Percentiles rank a stretch among this genome's conserved stretches.
These are phyloP conservation scores for Penicillium hordei DNA, from an alignment of 2,329 filamentous ascomycete genomes.

Conservation along the genomic window DNA sequence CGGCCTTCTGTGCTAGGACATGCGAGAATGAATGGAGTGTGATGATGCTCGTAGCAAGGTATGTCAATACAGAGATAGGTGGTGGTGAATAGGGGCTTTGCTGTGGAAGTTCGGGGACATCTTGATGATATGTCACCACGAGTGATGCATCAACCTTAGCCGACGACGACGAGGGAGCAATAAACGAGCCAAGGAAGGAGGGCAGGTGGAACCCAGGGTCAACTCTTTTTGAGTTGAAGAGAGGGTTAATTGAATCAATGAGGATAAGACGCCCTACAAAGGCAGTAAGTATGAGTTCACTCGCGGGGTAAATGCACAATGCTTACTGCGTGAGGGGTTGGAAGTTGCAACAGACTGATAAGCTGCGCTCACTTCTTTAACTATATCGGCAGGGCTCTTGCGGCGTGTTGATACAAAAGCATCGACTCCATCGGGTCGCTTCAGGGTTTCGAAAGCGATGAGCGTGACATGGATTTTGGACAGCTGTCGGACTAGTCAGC, in stretches of 20 bases:
- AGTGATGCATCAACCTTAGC: conserved; percentile 59
- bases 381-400: conserved; percentile 58
- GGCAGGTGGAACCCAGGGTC: conserved; percentile 59
- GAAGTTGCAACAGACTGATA: conserved; percentile 23
- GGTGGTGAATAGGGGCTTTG: conserved; percentile 55
- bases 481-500: conserved; percentile 25
- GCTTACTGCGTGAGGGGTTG: conserved; percentile 32
- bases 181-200: conserved; percentile 67
- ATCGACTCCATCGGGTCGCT: conserved; percentile 64
- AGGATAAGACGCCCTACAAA: conserved; percentile 68
- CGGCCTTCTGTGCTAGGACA: conserved; percentile 70
- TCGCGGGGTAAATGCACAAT: not conserved
- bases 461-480: conserved; percentile 71
- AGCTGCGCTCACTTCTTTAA: conserved; percentile 57
- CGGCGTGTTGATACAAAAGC: conserved; percentile 64
- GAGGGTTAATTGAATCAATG: conserved; percentile 74
- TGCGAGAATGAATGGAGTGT: conserved; percentile 72
- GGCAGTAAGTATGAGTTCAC: not conserved
- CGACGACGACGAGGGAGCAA: conserved; percentile 52
- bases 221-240: conserved; percentile 46
- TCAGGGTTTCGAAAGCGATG: conserved; percentile 73
- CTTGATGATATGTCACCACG: conserved; percentile 77
- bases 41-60: conserved; percentile 86
- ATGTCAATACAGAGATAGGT: conserved; percentile 70
- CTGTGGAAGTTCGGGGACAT: conserved; percentile 62